Conservation (phyloP, 208 protist species). For the Leptomonas pyrrhocoris region DNA sequence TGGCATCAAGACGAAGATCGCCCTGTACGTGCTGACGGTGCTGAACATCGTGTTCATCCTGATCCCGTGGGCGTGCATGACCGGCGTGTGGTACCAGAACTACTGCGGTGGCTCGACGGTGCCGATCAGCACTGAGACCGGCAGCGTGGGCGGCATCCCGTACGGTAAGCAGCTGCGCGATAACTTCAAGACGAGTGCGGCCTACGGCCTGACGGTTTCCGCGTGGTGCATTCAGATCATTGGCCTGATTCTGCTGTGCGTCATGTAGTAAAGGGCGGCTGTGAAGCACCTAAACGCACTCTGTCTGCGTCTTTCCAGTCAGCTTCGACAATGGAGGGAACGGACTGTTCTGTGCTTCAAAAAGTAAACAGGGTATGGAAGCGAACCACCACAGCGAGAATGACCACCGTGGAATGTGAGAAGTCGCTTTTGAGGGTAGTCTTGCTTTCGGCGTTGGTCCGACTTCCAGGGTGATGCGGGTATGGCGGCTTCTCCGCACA, state of each 20-base stretch:
- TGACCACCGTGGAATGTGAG: no score
- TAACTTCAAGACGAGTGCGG: slow-evolving; percentile 45
- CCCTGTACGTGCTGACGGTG: slow-evolving; percentile 29
- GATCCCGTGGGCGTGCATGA: slow-evolving; percentile 62
- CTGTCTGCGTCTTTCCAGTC: no score
- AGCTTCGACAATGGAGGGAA: no score
- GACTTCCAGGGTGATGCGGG: no score
- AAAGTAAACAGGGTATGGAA: no score
- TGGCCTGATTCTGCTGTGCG: slow-evolving; percentile 34
- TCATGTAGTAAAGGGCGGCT: not conserved
- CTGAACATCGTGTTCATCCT: slow-evolving; percentile 33
- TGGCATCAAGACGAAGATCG: slow-evolving; percentile 27
- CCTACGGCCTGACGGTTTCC: slow-evolving; percentile 38
- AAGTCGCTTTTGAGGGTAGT: no score
- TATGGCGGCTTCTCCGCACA: no score
- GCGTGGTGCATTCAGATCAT: slow-evolving; percentile 53
- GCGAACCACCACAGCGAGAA: no score
- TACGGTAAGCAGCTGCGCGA: slow-evolving; percentile 26
- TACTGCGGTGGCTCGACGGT: slow-evolving; percentile 28
- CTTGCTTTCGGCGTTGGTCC: no score
- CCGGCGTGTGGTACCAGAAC: slow-evolving; percentile 36
- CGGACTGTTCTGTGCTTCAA: no score
- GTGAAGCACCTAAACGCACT: no score
- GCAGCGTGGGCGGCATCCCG: slow-evolving; percentile 27
- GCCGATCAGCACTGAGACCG: slow-evolving; percentile 4